Percentiles rank a stretch among this genome's conserved stretches.
Conservation (phyloP, 2,329 filamentous ascomycete genomes). For the Penicillium sp. region DNA sequence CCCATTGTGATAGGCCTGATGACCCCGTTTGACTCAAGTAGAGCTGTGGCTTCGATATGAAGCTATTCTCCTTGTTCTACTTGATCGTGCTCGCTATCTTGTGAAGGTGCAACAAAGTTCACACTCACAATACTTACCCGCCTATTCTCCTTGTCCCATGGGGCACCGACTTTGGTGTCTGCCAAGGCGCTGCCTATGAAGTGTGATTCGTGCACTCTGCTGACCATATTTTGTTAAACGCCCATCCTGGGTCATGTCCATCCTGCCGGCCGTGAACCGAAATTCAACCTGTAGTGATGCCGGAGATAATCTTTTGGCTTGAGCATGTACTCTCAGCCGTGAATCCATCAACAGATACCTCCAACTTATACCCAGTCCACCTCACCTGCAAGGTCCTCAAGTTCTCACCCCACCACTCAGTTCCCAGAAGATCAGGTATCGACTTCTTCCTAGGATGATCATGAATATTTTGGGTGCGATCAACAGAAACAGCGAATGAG, state of each 20-base stretch:
- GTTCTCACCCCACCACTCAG: not conserved
- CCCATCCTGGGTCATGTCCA: not conserved
- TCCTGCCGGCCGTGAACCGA: not conserved
- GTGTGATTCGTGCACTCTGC: not conserved
- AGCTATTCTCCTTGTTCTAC: not conserved
- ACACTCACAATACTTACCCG: not conserved
- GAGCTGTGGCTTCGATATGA: not conserved
- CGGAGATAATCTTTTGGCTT: not conserved
- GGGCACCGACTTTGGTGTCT: not conserved
- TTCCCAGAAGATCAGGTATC: not conserved
- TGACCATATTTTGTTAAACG: not conserved
- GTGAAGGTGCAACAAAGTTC: not conserved
- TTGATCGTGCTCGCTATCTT: not conserved
- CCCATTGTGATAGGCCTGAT: conserved; percentile 2
- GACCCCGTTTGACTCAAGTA: not conserved
- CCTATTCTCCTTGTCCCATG: not conserved
- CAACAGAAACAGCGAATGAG: not conserved
- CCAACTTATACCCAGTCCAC: not conserved
- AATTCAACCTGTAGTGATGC: no score
- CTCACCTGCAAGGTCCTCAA: not conserved
- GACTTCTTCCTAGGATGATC: not conserved
- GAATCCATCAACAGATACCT: not conserved
- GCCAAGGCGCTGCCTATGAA: not conserved
- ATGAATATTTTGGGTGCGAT: conserved; percentile 6
- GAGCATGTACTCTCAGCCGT: not conserved